Evolutionary conservation across 805 yeast species (phyloP).

Genomic region (Phaffomyces opuntiae): DNA sequence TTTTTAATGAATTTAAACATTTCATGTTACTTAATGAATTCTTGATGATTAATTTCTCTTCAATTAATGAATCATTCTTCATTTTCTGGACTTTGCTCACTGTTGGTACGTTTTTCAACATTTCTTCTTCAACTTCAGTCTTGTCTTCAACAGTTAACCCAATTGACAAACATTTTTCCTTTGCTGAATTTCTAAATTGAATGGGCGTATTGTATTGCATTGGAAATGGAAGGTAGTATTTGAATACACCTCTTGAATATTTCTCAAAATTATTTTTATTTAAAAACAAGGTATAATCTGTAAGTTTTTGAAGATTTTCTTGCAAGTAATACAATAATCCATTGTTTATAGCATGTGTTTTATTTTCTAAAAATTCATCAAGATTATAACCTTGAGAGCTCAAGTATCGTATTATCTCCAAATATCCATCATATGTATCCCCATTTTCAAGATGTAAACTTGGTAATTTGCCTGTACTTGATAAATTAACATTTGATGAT

Average conservation of each 20-base stretch:
- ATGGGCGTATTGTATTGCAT: slow-evolving; percentile 67
- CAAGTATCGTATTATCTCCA: slow-evolving; percentile 31
- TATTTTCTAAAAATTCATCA: slow-evolving; percentile 11
- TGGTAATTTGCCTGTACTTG: slow-evolving; percentile 46
- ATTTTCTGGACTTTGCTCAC: slow-evolving; percentile 57
- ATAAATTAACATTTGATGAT: slow-evolving; percentile 51
- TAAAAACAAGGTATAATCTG: slow-evolving; percentile 50
- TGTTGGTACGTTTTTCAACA: slow-evolving; percentile 22
- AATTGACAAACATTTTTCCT: slow-evolving; percentile 23
- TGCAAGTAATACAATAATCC: slow-evolving; percentile 38
- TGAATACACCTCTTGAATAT: slow-evolving; percentile 50
- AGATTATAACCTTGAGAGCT: slow-evolving; percentile 3
- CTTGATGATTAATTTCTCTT: slow-evolving; percentile 19
- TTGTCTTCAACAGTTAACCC: slow-evolving; percentile 29
- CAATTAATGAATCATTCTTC: slow-evolving; percentile 48
- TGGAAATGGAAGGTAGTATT: slow-evolving; percentile 56
- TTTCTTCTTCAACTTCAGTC: slow-evolving; percentile 23
- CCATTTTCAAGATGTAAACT: slow-evolving; percentile 24
- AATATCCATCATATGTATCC: slow-evolving; percentile 33
- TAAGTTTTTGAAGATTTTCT: slow-evolving; percentile 37
- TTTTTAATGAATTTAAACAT: slow-evolving; percentile 16
- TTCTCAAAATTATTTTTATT: slow-evolving; percentile 52
- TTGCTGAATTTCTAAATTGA: slow-evolving; percentile 29
- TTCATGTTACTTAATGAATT: slow-evolving; percentile 23
- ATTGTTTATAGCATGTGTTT: slow-evolving; percentile 33